A percentile compares a stretch with the other conserved stretches of the same genome.
Conservation (phyloP, 331 rosid genomes). For the Cydonia oblonga region DNA sequence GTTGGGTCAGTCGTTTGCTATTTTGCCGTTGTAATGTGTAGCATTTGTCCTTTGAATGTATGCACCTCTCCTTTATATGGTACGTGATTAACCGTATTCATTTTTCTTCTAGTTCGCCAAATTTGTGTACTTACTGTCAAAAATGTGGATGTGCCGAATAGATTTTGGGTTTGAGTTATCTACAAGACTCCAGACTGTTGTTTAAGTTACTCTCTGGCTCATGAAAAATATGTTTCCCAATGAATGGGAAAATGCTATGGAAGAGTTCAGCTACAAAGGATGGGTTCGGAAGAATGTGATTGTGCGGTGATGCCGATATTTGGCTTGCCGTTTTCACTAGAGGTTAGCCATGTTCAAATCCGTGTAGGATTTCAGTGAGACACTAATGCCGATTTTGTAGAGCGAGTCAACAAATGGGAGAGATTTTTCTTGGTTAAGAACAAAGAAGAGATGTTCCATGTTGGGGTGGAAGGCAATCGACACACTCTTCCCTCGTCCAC, state of each 20-base stretch:
- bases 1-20: background rate
- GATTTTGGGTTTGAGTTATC: background rate
- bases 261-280: background rate
- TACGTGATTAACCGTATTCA: too few relatives aligned
- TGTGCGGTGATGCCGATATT: background rate
- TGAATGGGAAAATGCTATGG: too few relatives aligned
- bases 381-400: background rate
- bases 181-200: background rate
- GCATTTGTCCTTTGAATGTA: background rate
- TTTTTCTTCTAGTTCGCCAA: too few relatives aligned
- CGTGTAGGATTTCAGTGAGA: background rate
- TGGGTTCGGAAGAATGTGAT: background rate
- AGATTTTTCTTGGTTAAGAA: too few relatives aligned
- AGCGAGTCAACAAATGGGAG: background rate
- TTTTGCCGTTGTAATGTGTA: conserved; percentile 1
- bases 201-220: background rate
- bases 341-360: background rate
- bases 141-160: background rate
- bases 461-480: background rate
- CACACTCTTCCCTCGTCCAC: background rate
- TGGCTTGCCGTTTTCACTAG: background rate
- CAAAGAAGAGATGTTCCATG: background rate
- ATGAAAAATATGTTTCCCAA: too few relatives aligned
- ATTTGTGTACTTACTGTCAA: too few relatives aligned
- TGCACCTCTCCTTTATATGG: too few relatives aligned